Percentiles rank a stretch among this genome's conserved stretches.
These are phyloP conservation scores for Malassezia restricta DNA, from an alignment of 1,284 basidiomycete species.

Conservation along the genomic window DNA sequence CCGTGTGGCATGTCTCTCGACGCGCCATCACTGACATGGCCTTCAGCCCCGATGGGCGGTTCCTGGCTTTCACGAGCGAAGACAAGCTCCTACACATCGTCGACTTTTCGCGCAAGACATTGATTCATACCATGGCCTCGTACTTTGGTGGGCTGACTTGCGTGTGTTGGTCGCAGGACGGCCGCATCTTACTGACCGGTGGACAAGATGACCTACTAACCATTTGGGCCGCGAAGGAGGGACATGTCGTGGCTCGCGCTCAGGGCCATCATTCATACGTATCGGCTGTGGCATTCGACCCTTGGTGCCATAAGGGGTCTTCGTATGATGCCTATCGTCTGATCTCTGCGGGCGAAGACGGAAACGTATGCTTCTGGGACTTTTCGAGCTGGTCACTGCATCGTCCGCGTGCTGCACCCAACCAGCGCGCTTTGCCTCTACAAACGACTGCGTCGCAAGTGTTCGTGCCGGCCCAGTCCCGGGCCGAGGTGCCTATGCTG, in stretches of 20 bases:
- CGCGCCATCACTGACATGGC: conserved; percentile 31
- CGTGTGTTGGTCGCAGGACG: conserved; percentile 87
- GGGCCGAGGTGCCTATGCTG: conserved; percentile 7
- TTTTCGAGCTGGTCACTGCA: conserved; percentile 18
- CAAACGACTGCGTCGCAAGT: not conserved
- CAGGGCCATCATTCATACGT: conserved; percentile 94
- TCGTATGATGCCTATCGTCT: conserved; percentile 33
- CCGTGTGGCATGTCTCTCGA: conserved; percentile 29
- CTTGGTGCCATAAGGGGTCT: conserved; percentile 54
- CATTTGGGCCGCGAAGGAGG: conserved; percentile 31
- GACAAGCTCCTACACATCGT: conserved; percentile 35
- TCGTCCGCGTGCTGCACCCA: conserved; percentile 1
- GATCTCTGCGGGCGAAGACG: conserved; percentile 38
- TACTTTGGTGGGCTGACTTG: conserved; percentile 55
- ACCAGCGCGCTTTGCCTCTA: not conserved
- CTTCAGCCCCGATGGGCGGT: conserved; percentile 30
- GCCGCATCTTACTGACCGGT: conserved; percentile 75
- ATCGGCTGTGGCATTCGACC: conserved; percentile 76
- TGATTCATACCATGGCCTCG: conserved; percentile 28
- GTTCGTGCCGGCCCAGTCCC: not conserved
- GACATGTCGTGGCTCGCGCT: conserved; percentile 72
- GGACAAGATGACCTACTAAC: conserved; percentile 88
- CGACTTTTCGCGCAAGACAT: conserved; percentile 28
- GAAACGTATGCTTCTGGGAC: conserved; percentile 38
- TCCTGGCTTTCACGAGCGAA: conserved; percentile 29